Percentiles rank a stretch among this genome's conserved stretches.
Evolutionary conservation across 768 basidiomycete genomes (phyloP).

Genomic region (Phaeolepiota aurea): DNA sequence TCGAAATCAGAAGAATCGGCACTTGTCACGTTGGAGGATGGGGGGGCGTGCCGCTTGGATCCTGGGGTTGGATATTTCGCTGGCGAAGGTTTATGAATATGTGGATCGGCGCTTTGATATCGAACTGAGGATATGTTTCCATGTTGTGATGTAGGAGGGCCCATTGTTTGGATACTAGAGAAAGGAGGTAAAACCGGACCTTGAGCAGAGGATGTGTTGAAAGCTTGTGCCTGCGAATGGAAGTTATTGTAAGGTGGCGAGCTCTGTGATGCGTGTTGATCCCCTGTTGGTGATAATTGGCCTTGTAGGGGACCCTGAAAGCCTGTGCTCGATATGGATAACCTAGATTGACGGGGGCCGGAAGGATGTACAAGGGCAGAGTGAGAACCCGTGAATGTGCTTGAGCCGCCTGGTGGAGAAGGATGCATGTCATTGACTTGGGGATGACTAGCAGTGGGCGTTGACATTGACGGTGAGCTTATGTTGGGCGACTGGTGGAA

Average conservation of each 20-base stretch:
- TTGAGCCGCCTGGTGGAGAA: slow-evolving; percentile 24
- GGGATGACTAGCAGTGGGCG: slow-evolving; percentile 34
- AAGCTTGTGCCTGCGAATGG: slow-evolving; percentile 24
- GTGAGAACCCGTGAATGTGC: slow-evolving; percentile 20
- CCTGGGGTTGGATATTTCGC: slow-evolving; percentile 26
- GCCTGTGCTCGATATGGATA: slow-evolving; percentile 22
- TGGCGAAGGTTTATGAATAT: slow-evolving; percentile 19
- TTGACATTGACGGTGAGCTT: slow-evolving; percentile 49
- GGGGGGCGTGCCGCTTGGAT: slow-evolving; percentile 53
- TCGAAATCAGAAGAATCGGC: slow-evolving; percentile 82
- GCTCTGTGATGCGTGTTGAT: slow-evolving; percentile 35
- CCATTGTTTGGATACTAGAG: slow-evolving; percentile 58
- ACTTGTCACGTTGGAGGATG: slow-evolving; percentile 63
- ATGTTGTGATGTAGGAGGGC: slow-evolving; percentile 31
- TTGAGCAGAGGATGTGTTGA: slow-evolving; percentile 23
- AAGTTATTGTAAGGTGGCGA: slow-evolving; percentile 35
- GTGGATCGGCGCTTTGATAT: slow-evolving; percentile 41
- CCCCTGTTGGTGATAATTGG: slow-evolving; percentile 22
- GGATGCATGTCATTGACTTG: slow-evolving; percentile 31
- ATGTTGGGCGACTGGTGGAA: slow-evolving; percentile 60
- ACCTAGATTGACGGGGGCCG: slow-evolving; percentile 25
- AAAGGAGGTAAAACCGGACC: slow-evolving; percentile 63
- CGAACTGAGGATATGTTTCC: slow-evolving; percentile 53
- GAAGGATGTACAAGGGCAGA: slow-evolving; percentile 15
- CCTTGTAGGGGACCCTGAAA: slow-evolving; percentile 27